Evolutionary conservation across 2,329 filamentous ascomycete species (phyloP).

Genomic region (Neurospora sp.): DNA sequence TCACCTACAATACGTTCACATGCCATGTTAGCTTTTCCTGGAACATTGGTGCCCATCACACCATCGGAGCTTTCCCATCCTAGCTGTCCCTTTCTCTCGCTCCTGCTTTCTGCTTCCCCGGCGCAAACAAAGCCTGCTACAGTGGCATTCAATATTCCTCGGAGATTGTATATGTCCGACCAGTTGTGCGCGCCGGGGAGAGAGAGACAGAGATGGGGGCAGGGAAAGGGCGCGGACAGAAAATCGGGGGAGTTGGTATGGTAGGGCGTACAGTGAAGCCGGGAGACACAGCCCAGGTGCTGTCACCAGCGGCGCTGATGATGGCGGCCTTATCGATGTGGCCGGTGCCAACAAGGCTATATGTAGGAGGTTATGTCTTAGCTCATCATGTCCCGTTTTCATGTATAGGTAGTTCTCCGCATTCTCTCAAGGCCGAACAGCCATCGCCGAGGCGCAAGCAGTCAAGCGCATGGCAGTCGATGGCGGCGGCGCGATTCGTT

Average conservation of each 20-base stretch:
- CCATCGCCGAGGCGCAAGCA: background rate
- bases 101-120: background rate
- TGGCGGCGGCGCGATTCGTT: background rate
- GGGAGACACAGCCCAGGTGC: conserved; percentile 62
- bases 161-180: background rate
- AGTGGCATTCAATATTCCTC: background rate
- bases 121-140: background rate
- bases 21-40: background rate
- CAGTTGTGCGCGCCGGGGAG: background rate
- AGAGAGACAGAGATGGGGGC: background rate
- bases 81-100: background rate
- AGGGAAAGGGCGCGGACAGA: background rate
- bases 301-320: conserved; percentile 70
- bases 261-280: conserved; percentile 58
- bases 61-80: background rate
- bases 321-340: conserved; percentile 80
- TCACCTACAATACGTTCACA: conserved; percentile 31
- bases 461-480: background rate
- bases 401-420: background rate
- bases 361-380: conserved; percentile 4
- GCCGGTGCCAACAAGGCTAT: conserved; percentile 67
- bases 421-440: background rate
- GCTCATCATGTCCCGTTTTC: background rate
- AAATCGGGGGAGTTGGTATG: background rate
- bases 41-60: background rate